Evolutionary conservation across 225 moss, liverwort and hornwort species (phyloP).

Genomic region (Pseudisothecium myosuroides): DNA sequence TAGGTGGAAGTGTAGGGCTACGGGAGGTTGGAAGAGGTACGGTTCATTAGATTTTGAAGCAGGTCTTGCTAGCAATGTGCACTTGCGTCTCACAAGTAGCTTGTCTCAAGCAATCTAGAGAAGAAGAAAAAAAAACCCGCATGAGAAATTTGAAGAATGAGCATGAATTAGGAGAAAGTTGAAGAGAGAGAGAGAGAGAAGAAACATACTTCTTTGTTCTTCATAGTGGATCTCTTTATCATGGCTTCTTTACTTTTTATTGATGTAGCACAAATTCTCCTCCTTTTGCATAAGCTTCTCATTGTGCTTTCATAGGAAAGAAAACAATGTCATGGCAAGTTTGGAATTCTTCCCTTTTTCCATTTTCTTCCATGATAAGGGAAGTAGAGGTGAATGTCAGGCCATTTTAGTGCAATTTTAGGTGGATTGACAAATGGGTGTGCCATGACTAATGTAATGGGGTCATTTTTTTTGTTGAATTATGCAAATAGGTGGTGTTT

Average conservation of each 20-base stretch:
- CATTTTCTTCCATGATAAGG: not conserved
- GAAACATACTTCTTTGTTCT: not conserved
- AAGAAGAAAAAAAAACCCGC: too few species aligned
- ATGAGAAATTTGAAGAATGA: not conserved
- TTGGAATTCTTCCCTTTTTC: not conserved
- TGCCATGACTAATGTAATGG: not conserved
- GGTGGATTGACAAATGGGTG: not conserved
- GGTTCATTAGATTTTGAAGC: too few species aligned
- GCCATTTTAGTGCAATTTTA: not conserved
- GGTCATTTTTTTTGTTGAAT: not conserved
- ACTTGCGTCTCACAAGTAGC: too few species aligned
- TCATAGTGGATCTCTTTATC: not conserved
- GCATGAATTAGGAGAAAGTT: not conserved
- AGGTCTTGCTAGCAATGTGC: too few species aligned
- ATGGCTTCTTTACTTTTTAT: not conserved
- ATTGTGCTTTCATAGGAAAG: not conserved
- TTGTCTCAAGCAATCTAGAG: too few species aligned
- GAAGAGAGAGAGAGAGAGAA: not conserved
- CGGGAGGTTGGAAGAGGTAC: rapidly evolving
- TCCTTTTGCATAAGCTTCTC: too few species aligned
- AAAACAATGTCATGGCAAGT: not conserved
- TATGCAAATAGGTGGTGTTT: not conserved
- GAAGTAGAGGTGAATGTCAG: not conserved
- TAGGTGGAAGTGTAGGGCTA: too few species aligned
- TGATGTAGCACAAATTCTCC: too few species aligned